phyloP scores from a whole-genome alignment of 2,329 filamentous ascomycete species.

The Aspergillus spinulosporus region DNA sequence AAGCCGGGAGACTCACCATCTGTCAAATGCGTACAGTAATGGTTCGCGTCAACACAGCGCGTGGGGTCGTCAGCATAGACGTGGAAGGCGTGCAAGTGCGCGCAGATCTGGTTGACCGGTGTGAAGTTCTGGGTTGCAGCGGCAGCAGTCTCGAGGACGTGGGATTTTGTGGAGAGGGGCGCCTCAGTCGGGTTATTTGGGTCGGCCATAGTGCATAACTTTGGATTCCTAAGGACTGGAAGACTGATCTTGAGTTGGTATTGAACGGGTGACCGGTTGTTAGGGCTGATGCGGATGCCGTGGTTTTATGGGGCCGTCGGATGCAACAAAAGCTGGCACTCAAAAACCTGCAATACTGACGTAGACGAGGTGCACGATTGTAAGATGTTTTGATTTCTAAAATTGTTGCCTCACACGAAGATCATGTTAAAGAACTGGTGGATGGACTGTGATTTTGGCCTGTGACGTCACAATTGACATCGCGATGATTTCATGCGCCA shows the following conservation, averaged over 20 bases:
- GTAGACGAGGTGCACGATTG: not conserved
- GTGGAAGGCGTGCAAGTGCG: conserved; percentile 84
- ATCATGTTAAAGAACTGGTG: not conserved
- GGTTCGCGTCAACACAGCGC: conserved; percentile 73
- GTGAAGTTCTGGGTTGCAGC: conserved; percentile 54
- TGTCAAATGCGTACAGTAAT: conserved; percentile 79
- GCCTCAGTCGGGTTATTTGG: conserved; percentile 29
- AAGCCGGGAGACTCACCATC: conserved; percentile 44
- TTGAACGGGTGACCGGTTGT: not conserved
- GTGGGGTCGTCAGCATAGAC: conserved; percentile 72
- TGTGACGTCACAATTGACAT: conserved; percentile 27
- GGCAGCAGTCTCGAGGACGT: conserved; percentile 42
- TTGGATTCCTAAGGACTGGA: not conserved
- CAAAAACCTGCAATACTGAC: conserved; percentile 6
- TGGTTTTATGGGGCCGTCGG: not conserved
- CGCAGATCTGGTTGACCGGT: conserved; percentile 73
- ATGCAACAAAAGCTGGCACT: no score
- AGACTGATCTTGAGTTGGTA: not conserved
- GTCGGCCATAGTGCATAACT: not conserved
- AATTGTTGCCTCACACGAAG: not conserved
- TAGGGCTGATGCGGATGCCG: not conserved
- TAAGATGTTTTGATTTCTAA: not conserved
- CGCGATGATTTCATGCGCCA: conserved; percentile 26
- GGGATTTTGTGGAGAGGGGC: conserved; percentile 37
- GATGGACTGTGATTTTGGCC: not conserved